A percentile compares a stretch with the other conserved stretches of the same genome.
Evolutionary conservation across 768 basidiomycete species (phyloP).

Genomic region (Rickenella mellea): DNA sequence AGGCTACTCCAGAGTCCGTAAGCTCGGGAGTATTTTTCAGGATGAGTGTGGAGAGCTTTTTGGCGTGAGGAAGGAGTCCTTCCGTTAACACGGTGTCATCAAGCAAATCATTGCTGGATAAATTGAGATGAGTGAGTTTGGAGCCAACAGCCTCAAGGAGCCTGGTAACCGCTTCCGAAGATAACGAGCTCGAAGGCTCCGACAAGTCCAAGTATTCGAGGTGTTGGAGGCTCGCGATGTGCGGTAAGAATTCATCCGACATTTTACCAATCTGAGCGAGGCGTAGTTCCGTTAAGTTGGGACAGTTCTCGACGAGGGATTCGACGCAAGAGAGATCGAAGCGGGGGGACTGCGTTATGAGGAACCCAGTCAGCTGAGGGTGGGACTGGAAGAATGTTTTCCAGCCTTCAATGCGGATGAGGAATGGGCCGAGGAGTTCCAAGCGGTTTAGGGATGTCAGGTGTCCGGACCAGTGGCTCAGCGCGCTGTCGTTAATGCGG

Average conservation of each 20-base stretch:
- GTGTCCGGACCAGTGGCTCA: slow-evolving; percentile 47
- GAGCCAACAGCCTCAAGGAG: slow-evolving; percentile 48
- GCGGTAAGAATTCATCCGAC: slow-evolving; percentile 50
- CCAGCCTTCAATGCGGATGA: slow-evolving; percentile 72
- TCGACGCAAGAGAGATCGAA: slow-evolving; percentile 66
- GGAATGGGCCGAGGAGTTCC: slow-evolving; percentile 82
- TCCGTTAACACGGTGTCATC: slow-evolving; percentile 48
- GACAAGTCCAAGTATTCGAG: slow-evolving; percentile 64
- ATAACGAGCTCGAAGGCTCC: slow-evolving; percentile 43
- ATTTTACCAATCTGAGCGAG: slow-evolving; percentile 73
- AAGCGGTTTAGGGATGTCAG: slow-evolving; percentile 62
- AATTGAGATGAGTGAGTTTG: slow-evolving; percentile 48
- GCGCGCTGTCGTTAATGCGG: slow-evolving; percentile 54
- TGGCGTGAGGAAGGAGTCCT: slow-evolving; percentile 46
- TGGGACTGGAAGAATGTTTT: slow-evolving; percentile 58
- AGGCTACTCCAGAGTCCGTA: slow-evolving; percentile 59
- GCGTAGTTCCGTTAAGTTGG: slow-evolving; percentile 60
- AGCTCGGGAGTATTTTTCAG: slow-evolving; percentile 51
- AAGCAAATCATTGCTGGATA: slow-evolving; percentile 62
- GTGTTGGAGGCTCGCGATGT: slow-evolving; percentile 34
- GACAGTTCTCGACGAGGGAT: slow-evolving; percentile 41
- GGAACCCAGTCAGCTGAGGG: slow-evolving; percentile 57
- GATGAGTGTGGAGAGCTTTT: slow-evolving; percentile 38
- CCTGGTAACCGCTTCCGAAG: slow-evolving; percentile 43
- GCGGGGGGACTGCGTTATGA: slow-evolving; percentile 78